These are phyloP conservation scores for Diutina ranongensis DNA, from an alignment of 1,139 yeast species.

Conservation along the genomic window DNA sequence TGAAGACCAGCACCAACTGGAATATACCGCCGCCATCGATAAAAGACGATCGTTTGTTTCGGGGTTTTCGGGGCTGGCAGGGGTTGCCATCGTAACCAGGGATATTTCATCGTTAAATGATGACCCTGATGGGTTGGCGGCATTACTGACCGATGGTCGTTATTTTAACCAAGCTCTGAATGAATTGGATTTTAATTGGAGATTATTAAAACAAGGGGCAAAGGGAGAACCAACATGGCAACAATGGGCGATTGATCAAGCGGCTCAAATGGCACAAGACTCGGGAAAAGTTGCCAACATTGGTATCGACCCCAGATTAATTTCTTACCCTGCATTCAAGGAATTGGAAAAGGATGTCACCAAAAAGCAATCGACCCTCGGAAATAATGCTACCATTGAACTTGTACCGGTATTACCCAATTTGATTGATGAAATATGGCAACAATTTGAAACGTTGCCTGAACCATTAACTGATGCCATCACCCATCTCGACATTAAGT, in stretches of 20 bases:
- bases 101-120: conserved; percentile 50
- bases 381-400: conserved; percentile 22
- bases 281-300: conserved; percentile 29
- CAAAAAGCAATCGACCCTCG: conserved; percentile 11
- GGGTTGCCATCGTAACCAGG: conserved; percentile 77
- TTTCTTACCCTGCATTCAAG: conserved; percentile 34
- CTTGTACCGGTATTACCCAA: conserved; percentile 58
- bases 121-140: conserved; percentile 56
- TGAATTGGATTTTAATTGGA: conserved; percentile 87
- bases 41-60: conserved; percentile 79
- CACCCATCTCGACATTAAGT: conserved; percentile 31
- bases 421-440: conserved; percentile 73
- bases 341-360: conserved; percentile 17
- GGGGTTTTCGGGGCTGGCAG: conserved; percentile 93
- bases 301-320: conserved; percentile 37
- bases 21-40: conserved; percentile 71
- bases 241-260: conserved; percentile 66
- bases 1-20: conserved; percentile 91
- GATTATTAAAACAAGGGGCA: conserved; percentile 68
- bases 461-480: conserved; percentile 23
- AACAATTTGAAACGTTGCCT: conserved; percentile 37
- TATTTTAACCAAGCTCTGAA: conserved; percentile 85
- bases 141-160: conserved; percentile 87
- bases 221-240: conserved; percentile 76
- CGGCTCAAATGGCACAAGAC: conserved; percentile 38